A percentile compares a stretch with the other conserved stretches of the same genome.
Evolutionary conservation across 2,329 filamentous ascomycete genomes (phyloP).

Genomic region (Alternaria arbusti): DNA sequence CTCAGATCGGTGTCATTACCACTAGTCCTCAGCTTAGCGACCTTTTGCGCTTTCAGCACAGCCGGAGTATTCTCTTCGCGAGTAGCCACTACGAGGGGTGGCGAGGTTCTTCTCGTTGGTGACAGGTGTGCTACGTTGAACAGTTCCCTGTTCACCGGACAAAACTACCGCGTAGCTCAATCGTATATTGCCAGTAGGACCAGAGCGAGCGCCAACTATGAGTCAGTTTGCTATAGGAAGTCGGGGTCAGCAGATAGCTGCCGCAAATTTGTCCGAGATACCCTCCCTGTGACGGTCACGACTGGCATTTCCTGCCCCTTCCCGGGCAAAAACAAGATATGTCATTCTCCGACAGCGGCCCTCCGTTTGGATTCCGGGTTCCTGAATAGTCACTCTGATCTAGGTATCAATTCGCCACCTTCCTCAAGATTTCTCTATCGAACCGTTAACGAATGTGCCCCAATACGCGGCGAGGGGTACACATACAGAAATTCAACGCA

Average conservation of each 20-base stretch:
- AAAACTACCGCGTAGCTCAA: background rate
- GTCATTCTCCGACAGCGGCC: conserved; percentile 3
- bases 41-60: conserved; percentile 23
- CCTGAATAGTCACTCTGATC: conserved; percentile 26
- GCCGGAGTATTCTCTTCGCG: conserved; percentile 46
- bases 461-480: conserved; percentile 23
- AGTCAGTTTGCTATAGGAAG: conserved; percentile 23
- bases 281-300: background rate
- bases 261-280: background rate
- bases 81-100: conserved; percentile 42
- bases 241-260: background rate
- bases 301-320: background rate
- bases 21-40: conserved; percentile 4
- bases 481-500: background rate
- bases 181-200: conserved; percentile 10
- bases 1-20: conserved; percentile 18
- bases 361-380: conserved; percentile 31
- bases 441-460: conserved; percentile 28
- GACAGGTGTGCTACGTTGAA: conserved; percentile 14
- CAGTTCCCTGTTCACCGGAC: background rate
- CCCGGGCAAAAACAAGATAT: background rate
- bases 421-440: conserved; percentile 26
- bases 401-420: conserved; percentile 33
- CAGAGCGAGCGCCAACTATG: conserved; percentile 25
- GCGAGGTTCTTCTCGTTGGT: conserved; percentile 40